A percentile compares a stretch with the other conserved stretches of the same genome.
Evolutionary conservation across 2,329 filamentous ascomycete species (phyloP).

Genomic region (Ceratocystis variospora): DNA sequence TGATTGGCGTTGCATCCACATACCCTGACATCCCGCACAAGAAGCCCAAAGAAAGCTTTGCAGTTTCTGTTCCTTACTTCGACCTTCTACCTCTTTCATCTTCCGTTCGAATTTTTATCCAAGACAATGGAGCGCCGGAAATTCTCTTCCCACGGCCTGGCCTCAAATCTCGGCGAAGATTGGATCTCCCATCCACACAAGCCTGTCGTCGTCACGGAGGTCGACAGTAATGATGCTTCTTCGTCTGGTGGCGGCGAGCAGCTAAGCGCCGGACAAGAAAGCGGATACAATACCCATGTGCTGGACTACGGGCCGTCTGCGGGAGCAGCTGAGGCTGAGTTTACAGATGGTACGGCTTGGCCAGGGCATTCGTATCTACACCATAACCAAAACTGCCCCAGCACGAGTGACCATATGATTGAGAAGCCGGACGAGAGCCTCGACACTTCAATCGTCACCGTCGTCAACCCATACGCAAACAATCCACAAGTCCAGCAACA

Average conservation of each 20-base stretch:
- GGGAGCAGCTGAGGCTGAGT: background rate
- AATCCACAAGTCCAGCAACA: background rate
- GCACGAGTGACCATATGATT: background rate
- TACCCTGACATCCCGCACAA: background rate
- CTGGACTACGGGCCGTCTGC: background rate
- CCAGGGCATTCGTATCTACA: background rate
- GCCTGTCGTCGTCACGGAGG: background rate
- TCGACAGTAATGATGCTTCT: background rate
- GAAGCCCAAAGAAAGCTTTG: background rate
- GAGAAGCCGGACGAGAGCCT: background rate
- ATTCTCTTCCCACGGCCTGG: background rate
- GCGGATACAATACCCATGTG: background rate
- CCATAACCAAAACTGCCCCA: background rate
- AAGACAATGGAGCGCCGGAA: background rate
- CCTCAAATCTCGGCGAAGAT: background rate
- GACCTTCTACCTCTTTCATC: background rate
- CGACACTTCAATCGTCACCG: background rate
- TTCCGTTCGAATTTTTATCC: background rate
- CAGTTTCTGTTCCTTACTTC: background rate
- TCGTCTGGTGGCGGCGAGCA: background rate
- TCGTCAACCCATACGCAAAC: background rate
- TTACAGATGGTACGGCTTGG: background rate
- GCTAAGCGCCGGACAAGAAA: background rate
- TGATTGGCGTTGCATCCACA: too few species aligned
- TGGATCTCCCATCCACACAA: background rate